A percentile compares a stretch with the other conserved stretches of the same genome.
phyloP scores from a whole-genome alignment of 2,329 filamentous ascomycete species.

The Diaporthe ilicicola region DNA sequence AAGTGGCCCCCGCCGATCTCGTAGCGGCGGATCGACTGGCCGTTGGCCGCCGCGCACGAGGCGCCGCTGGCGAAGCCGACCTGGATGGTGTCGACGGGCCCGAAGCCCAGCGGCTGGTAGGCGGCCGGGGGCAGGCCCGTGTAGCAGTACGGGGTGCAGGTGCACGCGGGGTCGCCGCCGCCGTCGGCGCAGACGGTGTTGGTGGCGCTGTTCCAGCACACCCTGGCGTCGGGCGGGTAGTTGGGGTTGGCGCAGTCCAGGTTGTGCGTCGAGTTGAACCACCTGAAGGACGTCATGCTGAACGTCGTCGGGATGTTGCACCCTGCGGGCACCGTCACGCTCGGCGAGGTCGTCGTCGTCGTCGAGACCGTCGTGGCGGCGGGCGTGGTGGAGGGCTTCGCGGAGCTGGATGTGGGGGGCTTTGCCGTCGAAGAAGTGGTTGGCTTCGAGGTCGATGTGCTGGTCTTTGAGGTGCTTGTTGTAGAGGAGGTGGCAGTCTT shows the following conservation, averaged over 20 bases:
- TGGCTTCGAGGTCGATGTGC: background rate
- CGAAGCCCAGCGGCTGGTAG: slow-evolving; percentile 23
- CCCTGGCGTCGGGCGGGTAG: background rate
- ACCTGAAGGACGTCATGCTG: slow-evolving; percentile 24
- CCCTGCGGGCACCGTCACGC: slow-evolving; percentile 7
- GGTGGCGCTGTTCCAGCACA: slow-evolving; percentile 23
- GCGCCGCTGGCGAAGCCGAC: background rate
- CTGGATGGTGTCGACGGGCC: slow-evolving; percentile 6
- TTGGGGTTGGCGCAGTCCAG: slow-evolving; percentile 19
- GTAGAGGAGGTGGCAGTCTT: background rate
- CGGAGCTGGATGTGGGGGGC: background rate
- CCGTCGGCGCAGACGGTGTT: slow-evolving; percentile 16
- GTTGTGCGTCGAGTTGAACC: slow-evolving; percentile 30
- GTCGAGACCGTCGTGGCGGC: background rate
- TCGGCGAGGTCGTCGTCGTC: background rate
- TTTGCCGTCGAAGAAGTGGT: background rate
- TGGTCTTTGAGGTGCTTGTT: background rate
- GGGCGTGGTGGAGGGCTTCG: background rate
- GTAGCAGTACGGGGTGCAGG: slow-evolving; percentile 4
- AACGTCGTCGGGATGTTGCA: slow-evolving; percentile 6
- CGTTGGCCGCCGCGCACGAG: background rate
- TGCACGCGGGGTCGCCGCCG: slow-evolving; percentile 1
- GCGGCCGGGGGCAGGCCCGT: slow-evolving; percentile 3
- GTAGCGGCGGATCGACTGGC: background rate
- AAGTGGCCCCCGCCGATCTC: slow-evolving; percentile 25